phyloP scores from a whole-genome alignment of 2,329 filamentous ascomycete species.

The Alternaria hordeiaustralica region DNA sequence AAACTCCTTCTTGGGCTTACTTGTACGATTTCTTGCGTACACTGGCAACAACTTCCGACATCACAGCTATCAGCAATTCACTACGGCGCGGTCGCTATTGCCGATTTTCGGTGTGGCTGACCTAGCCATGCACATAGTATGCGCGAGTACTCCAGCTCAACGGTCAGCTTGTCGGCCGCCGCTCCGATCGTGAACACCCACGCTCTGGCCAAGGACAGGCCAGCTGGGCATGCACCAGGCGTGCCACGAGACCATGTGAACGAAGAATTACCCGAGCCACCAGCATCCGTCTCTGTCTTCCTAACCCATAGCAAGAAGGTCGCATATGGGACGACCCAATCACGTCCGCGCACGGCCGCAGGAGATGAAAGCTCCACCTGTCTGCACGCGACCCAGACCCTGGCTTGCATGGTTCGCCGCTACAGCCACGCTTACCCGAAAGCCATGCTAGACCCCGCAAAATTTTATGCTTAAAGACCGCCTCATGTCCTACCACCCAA shows the following conservation, averaged over 20 bases:
- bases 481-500: conserved; percentile 22
- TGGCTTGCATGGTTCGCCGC: conserved; percentile 16
- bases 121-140: not conserved
- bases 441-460: conserved; percentile 24
- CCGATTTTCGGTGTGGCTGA: not conserved
- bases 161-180: not conserved
- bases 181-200: conserved; percentile 7
- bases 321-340: conserved; percentile 15
- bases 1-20: not conserved
- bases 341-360: conserved; percentile 4
- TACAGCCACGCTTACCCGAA: conserved; percentile 15
- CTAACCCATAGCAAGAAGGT: conserved; percentile 23
- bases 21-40: not conserved
- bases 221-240: not conserved
- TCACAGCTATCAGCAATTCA: conserved; percentile 1
- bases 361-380: conserved; percentile 22
- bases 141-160: not conserved
- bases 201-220: conserved; percentile 5
- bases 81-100: not conserved
- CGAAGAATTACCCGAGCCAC: not conserved
- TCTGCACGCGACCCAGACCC: conserved; percentile 26
- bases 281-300: not conserved
- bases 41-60: not conserved
- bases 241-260: conserved; percentile 6
- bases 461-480: conserved; percentile 31